These are phyloP conservation scores for Triticum turgidum DNA, from an alignment of 176 grass and related monocot genomes.

Conservation along the genomic window DNA sequence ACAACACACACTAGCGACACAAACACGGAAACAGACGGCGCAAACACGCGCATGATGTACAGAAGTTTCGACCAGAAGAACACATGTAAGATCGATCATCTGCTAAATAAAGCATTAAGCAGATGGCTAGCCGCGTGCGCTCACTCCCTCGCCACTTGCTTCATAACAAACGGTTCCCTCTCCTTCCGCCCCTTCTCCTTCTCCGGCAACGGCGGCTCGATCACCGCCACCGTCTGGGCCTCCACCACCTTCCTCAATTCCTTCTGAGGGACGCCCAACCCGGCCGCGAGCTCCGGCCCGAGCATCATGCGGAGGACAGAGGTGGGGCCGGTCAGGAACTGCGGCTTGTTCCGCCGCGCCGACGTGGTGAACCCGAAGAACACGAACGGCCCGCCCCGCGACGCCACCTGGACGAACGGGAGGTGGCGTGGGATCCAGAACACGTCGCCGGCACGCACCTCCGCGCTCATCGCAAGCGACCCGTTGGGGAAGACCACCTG, in stretches of 20 bases:
- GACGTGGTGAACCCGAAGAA: slow-evolving; percentile 98
- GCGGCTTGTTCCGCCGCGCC: slow-evolving; percentile 61
- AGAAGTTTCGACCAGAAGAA: not conserved
- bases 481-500: slow-evolving; percentile 85
- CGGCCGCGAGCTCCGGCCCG: slow-evolving; percentile 74
- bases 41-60: not conserved
- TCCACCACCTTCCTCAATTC: slow-evolving; percentile 38
- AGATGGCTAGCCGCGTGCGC: not conserved
- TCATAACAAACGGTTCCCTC: slow-evolving; percentile 4
- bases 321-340: slow-evolving; percentile 61
- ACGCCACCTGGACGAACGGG: slow-evolving; percentile 85
- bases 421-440: slow-evolving; percentile 90
- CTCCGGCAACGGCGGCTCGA: slow-evolving; percentile 50
- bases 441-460: slow-evolving; percentile 58
- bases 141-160: slow-evolving; percentile 22
- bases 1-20: no score
- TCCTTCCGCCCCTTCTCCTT: not conserved
- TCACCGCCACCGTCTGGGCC: slow-evolving; percentile 51
- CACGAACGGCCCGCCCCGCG: slow-evolving; percentile 56
- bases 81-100: not conserved
- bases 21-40: no score
- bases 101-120: not conserved
- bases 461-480: slow-evolving; percentile 60
- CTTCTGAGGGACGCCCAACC: slow-evolving; percentile 53
- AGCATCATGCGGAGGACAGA: slow-evolving; percentile 62